Conservation (phyloP, 345 rosid genomes). For the Salix exigua region DNA sequence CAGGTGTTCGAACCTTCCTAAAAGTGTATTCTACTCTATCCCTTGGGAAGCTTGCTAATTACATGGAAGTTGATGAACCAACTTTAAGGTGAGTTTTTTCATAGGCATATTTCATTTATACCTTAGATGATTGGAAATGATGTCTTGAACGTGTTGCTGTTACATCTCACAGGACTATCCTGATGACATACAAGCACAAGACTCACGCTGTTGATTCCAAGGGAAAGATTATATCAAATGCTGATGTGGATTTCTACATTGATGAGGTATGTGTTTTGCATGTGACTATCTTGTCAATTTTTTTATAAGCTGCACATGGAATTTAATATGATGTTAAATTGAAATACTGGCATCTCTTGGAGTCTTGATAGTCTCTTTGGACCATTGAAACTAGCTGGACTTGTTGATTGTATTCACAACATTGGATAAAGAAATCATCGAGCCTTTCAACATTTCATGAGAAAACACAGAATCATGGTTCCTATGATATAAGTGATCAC, state of each 20-base stretch:
- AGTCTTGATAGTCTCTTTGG: background rate
- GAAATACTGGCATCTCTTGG: background rate
- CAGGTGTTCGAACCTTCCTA: conserved; percentile 78
- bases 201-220: conserved; percentile 82
- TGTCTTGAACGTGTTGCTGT: conserved; percentile 1
- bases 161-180: conserved; percentile 59
- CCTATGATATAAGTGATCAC: too few species aligned
- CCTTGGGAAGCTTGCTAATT: conserved; percentile 75
- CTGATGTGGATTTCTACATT: conserved; percentile 89
- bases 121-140: background rate
- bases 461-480: background rate
- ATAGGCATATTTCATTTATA: background rate
- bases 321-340: background rate
- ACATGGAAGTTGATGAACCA: conserved; percentile 93
- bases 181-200: conserved; percentile 96
- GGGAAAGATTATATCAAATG: conserved; percentile 74
- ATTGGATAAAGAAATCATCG: background rate
- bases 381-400: background rate
- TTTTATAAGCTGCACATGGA: background rate
- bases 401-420: background rate
- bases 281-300: background rate
- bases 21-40: conserved; percentile 86
- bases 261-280: conserved; percentile 50
- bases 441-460: background rate
- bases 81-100: conserved; percentile 55